Evolutionary conservation across 1,284 basidiomycete genomes (phyloP).

Genomic region (Fomes fomentarius): DNA sequence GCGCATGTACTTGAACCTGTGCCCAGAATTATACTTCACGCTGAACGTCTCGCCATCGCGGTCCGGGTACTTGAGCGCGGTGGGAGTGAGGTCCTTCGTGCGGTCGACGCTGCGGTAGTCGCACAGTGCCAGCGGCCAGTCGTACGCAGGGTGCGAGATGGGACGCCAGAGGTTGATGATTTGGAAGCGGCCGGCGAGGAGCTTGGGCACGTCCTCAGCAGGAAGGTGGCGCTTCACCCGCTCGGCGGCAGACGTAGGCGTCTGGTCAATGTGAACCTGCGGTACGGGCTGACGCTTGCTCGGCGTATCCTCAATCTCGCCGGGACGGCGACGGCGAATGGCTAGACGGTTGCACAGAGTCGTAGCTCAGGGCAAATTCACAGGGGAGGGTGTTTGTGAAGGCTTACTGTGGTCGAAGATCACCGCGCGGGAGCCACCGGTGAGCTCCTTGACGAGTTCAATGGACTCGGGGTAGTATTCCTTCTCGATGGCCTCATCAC

Average conservation of each 20-base stretch:
- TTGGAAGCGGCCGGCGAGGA: conserved; percentile 56
- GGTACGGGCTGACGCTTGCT: conserved; percentile 53
- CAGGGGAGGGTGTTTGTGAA: conserved; percentile 6
- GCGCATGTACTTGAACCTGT: conserved; percentile 67
- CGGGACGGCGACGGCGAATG: conserved; percentile 48
- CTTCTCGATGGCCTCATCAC: conserved; percentile 50
- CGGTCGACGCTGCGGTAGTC: conserved; percentile 60
- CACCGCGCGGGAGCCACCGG: conserved; percentile 60
- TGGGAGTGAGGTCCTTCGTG: conserved; percentile 49
- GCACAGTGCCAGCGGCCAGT: conserved; percentile 65
- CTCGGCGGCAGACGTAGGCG: conserved; percentile 44
- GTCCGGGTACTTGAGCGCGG: conserved; percentile 55
- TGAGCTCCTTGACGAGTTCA: conserved; percentile 60
- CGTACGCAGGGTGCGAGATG: conserved; percentile 53
- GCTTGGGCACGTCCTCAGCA: conserved; percentile 45
- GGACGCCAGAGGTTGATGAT: conserved; percentile 79
- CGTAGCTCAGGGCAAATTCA: background rate
- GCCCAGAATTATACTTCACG: conserved; percentile 54
- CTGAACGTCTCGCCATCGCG: conserved; percentile 60
- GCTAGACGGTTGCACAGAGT: conserved; percentile 32
- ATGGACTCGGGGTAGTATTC: conserved; percentile 66
- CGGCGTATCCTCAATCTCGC: conserved; percentile 41
- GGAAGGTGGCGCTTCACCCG: conserved; percentile 60
- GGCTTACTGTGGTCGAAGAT: conserved; percentile 66
- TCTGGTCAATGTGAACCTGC: conserved; percentile 58